Conservation (phyloP, 768 basidiomycete species). For the Strobilomyces dryophilus region DNA sequence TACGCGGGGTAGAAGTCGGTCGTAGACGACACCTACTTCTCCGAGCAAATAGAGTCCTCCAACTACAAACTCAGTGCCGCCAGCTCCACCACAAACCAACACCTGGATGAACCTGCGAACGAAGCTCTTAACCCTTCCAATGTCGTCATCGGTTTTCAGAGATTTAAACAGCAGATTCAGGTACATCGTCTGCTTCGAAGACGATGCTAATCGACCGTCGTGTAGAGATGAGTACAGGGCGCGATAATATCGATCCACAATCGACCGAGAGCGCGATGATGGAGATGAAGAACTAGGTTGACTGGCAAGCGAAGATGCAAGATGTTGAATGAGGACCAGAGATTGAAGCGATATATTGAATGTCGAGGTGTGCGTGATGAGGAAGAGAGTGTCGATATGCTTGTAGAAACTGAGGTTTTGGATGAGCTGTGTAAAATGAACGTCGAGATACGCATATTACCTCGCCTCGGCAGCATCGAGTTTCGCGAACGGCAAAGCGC, state of each 20-base stretch:
- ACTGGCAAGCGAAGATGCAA: constrained; percentile 52
- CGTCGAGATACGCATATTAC: constrained; percentile 37
- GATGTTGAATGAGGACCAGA: constrained; percentile 83
- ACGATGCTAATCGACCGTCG: constrained; percentile 73
- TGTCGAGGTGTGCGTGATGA: constrained; percentile 91
- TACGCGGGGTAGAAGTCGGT: not conserved
- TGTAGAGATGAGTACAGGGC: constrained; percentile 87
- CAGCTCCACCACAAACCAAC: constrained; percentile 61
- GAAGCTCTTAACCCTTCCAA: constrained; percentile 70
- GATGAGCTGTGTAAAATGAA: constrained; percentile 2
- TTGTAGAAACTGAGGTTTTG: constrained; percentile 56
- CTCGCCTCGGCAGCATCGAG: constrained; percentile 62
- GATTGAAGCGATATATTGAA: constrained; percentile 97
- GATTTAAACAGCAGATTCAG: constrained; percentile 91
- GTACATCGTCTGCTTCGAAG: constrained; percentile 96
- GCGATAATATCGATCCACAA: constrained; percentile 70
- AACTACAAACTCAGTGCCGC: constrained; percentile 82
- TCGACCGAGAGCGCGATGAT: constrained; percentile 39
- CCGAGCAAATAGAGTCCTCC: constrained; percentile 85
- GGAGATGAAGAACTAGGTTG: constrained; percentile 40
- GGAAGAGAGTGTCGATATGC: constrained; percentile 91
- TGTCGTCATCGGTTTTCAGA: constrained; percentile 61
- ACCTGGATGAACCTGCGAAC: constrained; percentile 82
- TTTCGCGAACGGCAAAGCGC: constrained; percentile 90
- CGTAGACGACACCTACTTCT: constrained; percentile 54